phyloP scores from a whole-genome alignment of 768 basidiomycete species.

The Dentipellis sp. region DNA sequence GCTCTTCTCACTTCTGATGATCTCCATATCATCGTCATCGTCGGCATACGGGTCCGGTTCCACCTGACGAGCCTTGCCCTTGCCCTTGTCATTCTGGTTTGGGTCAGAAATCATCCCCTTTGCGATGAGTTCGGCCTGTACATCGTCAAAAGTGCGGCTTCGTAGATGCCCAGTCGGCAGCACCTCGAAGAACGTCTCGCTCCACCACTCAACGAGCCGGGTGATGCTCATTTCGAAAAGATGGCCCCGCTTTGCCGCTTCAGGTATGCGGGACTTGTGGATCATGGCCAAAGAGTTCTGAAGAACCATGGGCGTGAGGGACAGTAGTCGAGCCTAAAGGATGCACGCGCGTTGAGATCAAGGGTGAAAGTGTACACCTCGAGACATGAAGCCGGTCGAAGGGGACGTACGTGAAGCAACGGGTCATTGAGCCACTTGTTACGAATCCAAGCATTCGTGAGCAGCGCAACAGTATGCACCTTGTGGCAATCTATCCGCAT shows the following conservation, averaged over 20 bases:
- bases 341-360: not conserved
- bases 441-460: constrained; percentile 63
- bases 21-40: constrained; percentile 45
- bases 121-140: constrained; percentile 29
- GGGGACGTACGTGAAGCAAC: constrained; percentile 62
- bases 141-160: constrained; percentile 69
- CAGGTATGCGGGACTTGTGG: constrained; percentile 73
- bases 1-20: constrained; percentile 69
- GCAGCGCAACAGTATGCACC: constrained; percentile 75
- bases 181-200: constrained; percentile 54
- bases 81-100: constrained; percentile 14
- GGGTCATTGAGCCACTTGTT: constrained; percentile 82
- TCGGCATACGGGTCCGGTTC: constrained; percentile 12
- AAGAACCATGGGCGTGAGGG: constrained; percentile 70
- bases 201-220: constrained; percentile 82
- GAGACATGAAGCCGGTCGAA: not conserved
- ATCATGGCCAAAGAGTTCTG: constrained; percentile 79
- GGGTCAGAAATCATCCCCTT: not conserved
- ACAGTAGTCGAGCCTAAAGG: constrained; percentile 79
- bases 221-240: constrained; percentile 79
- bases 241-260: constrained; percentile 71
- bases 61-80: constrained; percentile 20
- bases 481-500: constrained; percentile 80
- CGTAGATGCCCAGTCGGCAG: constrained; percentile 57
- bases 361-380: constrained; percentile 4